A percentile compares a stretch with the other conserved stretches of the same genome.
Evolutionary conservation across 2,329 filamentous ascomycete species (phyloP).

Genomic region (Massarina eburnea): DNA sequence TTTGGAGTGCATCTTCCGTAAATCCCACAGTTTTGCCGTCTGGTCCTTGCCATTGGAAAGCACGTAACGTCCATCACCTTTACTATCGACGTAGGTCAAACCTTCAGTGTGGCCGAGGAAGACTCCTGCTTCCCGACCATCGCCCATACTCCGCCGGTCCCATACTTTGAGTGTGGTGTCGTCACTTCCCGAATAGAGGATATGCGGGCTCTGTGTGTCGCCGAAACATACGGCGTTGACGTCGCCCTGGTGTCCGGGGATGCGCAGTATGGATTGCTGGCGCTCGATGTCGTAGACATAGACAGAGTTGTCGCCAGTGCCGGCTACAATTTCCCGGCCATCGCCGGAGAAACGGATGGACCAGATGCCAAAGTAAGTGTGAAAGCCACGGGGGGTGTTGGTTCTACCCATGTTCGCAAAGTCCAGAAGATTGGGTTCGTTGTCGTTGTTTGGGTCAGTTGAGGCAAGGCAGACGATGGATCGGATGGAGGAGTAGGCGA

Average conservation of each 20-base stretch:
- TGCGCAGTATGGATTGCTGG: conserved; percentile 70
- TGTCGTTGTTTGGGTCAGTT: conserved; percentile 79
- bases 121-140: conserved; percentile 64
- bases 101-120: conserved; percentile 68
- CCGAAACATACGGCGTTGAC: conserved; percentile 98
- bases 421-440: conserved; percentile 79
- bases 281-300: conserved; percentile 93
- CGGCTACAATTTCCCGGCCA: conserved; percentile 85
- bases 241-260: conserved; percentile 80
- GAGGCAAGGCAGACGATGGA: conserved; percentile 81
- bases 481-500: conserved; percentile 89
- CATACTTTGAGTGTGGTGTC: conserved; percentile 94
- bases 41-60: conserved; percentile 95
- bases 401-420: conserved; percentile 57
- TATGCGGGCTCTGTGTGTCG: conserved; percentile 83
- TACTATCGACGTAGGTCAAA: conserved; percentile 71
- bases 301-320: conserved; percentile 76
- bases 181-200: conserved; percentile 93
- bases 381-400: conserved; percentile 39
- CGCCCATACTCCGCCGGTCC: conserved; percentile 75
- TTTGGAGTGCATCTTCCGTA: conserved; percentile 83
- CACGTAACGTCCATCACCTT: conserved; percentile 86
- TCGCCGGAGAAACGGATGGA: conserved; percentile 92
- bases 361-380: conserved; percentile 64
- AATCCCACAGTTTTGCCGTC: conserved; percentile 95